phyloP scores from a whole-genome alignment of 2,329 filamentous ascomycete genomes.

The Xylariaceae sp. region DNA sequence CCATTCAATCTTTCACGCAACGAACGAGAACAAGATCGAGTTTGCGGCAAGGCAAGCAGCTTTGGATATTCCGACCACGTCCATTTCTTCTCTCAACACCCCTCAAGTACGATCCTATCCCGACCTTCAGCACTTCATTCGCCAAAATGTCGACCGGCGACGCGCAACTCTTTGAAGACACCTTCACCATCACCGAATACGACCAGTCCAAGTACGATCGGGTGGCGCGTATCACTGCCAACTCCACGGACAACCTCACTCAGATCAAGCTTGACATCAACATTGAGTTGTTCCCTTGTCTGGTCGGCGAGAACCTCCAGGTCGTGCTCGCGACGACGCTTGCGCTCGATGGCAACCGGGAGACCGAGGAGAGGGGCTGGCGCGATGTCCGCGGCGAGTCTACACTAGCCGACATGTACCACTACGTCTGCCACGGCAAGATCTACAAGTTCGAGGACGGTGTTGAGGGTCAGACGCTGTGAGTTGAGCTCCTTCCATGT shows the following conservation, averaged over 20 bases:
- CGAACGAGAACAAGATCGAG: background rate
- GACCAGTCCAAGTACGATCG: constrained; percentile 92
- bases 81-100: background rate
- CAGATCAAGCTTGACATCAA: constrained; percentile 88
- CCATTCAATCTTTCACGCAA: background rate
- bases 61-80: background rate
- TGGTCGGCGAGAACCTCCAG: constrained; percentile 68
- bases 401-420: constrained; percentile 70
- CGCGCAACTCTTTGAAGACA: constrained; percentile 88
- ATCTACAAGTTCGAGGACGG: constrained; percentile 84
- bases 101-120: background rate
- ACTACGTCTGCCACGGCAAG: constrained; percentile 85
- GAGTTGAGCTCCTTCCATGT: constrained; percentile 39
- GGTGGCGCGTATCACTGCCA: constrained; percentile 77
- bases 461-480: constrained; percentile 78
- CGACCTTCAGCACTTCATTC: background rate
- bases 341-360: constrained; percentile 47
- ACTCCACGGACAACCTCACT: constrained; percentile 67
- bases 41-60: background rate
- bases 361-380: constrained; percentile 57
- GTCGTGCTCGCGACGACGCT: constrained; percentile 81
- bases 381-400: constrained; percentile 61
- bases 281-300: constrained; percentile 79
- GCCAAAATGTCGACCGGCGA: constrained; percentile 59
- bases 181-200: constrained; percentile 73